phyloP scores from a whole-genome alignment of 192 early-diverging fungal species.

The Linnemannia schmuckeri region DNA sequence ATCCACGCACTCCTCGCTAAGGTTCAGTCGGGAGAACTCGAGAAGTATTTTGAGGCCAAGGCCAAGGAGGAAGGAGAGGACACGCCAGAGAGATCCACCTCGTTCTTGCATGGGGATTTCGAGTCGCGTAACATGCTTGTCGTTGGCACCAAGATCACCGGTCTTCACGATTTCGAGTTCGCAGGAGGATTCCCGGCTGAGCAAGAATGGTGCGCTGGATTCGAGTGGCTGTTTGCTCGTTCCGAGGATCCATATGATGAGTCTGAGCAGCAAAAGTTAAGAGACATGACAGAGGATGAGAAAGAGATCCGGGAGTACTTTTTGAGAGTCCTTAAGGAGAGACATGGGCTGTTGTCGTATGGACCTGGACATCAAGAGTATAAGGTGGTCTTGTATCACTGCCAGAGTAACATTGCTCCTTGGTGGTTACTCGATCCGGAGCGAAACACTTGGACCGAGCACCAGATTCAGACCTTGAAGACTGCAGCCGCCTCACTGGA shows the following conservation, averaged over 20 bases:
- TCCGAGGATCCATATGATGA: slow-evolving; percentile 40
- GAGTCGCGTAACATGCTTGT: slow-evolving; percentile 44
- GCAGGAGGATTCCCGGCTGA: slow-evolving; percentile 47
- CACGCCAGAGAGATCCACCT: slow-evolving; percentile 4
- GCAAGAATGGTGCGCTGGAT: slow-evolving; percentile 52
- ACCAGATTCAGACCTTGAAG: slow-evolving; percentile 24
- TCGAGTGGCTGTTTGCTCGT: slow-evolving; percentile 43
- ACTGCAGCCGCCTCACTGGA: slow-evolving; percentile 32
- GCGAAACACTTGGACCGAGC: slow-evolving; percentile 40
- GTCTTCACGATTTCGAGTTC: slow-evolving; percentile 50
- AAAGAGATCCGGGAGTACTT: slow-evolving; percentile 42
- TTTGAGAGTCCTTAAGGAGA: slow-evolving; percentile 20
- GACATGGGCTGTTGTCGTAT: slow-evolving; percentile 23
- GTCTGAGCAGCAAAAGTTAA: slow-evolving; percentile 31
- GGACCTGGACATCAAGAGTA: slow-evolving; percentile 39
- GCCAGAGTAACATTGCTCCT: slow-evolving; percentile 40
- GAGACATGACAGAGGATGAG: slow-evolving; percentile 35
- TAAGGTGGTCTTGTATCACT: slow-evolving; percentile 43
- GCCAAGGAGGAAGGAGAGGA: not conserved
- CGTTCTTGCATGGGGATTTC: slow-evolving; percentile 44
- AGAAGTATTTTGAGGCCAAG: slow-evolving; percentile 16
- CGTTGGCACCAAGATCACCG: slow-evolving; percentile 28
- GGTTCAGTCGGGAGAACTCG: slow-evolving; percentile 31
- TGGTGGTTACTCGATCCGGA: slow-evolving; percentile 38
- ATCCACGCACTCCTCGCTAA: slow-evolving; percentile 29